Evolutionary conservation across 2,329 filamentous ascomycete genomes (phyloP).

Genomic region (Cryphonectria nitschkei): DNA sequence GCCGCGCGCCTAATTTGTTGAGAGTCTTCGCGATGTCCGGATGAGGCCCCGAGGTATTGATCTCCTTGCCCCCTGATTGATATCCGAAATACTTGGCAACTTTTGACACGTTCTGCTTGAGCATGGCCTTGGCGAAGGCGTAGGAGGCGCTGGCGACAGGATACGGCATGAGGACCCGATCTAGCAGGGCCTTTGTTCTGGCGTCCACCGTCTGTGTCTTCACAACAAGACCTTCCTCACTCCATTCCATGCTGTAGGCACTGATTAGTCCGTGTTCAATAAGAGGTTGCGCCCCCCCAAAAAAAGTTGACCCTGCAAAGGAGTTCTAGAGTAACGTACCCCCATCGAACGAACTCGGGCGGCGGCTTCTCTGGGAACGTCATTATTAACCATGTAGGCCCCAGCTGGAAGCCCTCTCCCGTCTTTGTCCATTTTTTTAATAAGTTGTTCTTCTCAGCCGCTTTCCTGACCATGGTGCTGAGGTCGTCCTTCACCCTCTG

Average conservation of each 20-base stretch:
- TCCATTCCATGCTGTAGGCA: slow-evolving; percentile 50
- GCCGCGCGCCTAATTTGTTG: slow-evolving; percentile 32
- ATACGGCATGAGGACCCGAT: slow-evolving; percentile 57
- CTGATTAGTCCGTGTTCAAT: slow-evolving; percentile 32
- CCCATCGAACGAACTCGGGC: slow-evolving; percentile 61
- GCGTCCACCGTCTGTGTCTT: slow-evolving; percentile 54
- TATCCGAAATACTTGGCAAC: slow-evolving; percentile 53
- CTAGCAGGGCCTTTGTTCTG: slow-evolving; percentile 47
- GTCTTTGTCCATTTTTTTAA: slow-evolving; percentile 44
- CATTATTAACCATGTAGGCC: slow-evolving; percentile 63
- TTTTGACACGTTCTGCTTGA: slow-evolving; percentile 48
- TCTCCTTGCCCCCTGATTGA: slow-evolving; percentile 32
- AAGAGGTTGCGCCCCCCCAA: neutral
- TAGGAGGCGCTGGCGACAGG: slow-evolving; percentile 55
- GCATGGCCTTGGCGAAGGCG: slow-evolving; percentile 54
- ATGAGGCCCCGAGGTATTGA: slow-evolving; percentile 29
- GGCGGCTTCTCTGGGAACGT: slow-evolving; percentile 63
- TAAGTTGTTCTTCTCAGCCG: slow-evolving; percentile 48
- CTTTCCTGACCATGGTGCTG: slow-evolving; percentile 45
- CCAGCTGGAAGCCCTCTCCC: slow-evolving; percentile 53
- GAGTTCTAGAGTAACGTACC: slow-evolving; percentile 47
- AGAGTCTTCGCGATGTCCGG: slow-evolving; percentile 39
- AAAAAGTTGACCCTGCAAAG: neutral
- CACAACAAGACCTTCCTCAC: slow-evolving; percentile 53
- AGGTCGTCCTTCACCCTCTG: slow-evolving; percentile 53